Evolutionary conservation across 352 stramenopile species (phyloP), one percentile per base, ranked within the genome.

Genomic region (Globisporangium barbulae): DNA sequence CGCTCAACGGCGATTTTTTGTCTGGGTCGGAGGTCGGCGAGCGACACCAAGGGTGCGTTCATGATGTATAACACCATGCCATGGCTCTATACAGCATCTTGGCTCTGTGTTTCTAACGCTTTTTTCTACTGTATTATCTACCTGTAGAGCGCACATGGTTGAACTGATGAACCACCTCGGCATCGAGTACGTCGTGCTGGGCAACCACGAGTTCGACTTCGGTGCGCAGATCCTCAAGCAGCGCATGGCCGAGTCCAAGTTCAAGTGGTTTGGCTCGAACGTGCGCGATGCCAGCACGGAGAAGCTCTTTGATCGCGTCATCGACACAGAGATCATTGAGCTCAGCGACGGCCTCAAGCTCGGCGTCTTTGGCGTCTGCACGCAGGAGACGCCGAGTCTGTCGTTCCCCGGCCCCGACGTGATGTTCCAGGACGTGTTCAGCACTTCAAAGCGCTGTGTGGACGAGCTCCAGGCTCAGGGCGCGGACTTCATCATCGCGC

Each of bases 181-280:
- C 12, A 82, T 93, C 47, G 71, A 88, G 37, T 93, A 90, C 65
- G 78, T 90, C 30, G 83, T 93, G 25, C 53, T 90, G 61, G 84
- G 84, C 37, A 93, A 93, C 68, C 84, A 93, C 71, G 84, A 93
- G 65, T 93, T 91, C 53, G 84, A 93, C 54, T 93, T 90, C 61
- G 84, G 84, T 0, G 69, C 70, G 1, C 49, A 79, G 5, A 70
- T 84, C 41, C 65, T 93, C 6, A 73, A 78, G 22, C 33, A 79
- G 30, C 78, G 79, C 22, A 88, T 93, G 67, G 63, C 50, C 1
- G 73, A 79, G 42, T 88, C 84, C 6, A 78, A 70, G 30, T 86
- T 84, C 58, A 88, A 87, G 66, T 91, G 81, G 78, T 88, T 91
- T 57, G 84, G 84, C 13, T 89, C 80, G 31, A 93, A 93, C 63